Conservation (phyloP, 1,139 yeast species). For the Kodamaea fungicola region DNA sequence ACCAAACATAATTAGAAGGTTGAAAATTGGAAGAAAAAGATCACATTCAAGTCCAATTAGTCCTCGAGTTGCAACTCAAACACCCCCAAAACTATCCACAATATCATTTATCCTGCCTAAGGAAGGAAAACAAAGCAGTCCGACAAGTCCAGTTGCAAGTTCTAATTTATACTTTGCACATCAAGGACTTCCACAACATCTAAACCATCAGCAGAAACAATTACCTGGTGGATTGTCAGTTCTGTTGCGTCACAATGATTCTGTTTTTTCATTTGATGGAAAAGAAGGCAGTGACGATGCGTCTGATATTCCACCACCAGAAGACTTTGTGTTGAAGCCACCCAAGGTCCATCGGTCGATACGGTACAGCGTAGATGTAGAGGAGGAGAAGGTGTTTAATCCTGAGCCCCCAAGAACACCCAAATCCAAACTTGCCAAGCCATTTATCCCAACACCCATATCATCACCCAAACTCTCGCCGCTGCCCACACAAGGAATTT, state of each 20-base stretch:
- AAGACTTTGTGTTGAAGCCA: conserved; percentile 16
- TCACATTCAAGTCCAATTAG: conserved; percentile 16
- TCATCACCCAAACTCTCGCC: conserved; percentile 1
- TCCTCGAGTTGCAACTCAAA: not conserved
- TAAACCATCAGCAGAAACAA: conserved; percentile 14
- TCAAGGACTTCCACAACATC: conserved; percentile 56
- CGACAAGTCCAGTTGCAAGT: conserved; percentile 30
- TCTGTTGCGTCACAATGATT: conserved; percentile 42
- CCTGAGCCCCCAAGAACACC: conserved; percentile 1
- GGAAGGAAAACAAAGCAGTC: not conserved
- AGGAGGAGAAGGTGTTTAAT: not conserved
- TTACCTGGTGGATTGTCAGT: conserved; percentile 26
- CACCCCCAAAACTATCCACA: not conserved
- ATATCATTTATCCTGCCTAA: not conserved
- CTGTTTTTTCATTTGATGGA: conserved; percentile 29
- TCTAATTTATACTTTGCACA: conserved; percentile 50
- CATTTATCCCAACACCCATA: conserved; percentile 3
- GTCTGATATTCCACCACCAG: conserved; percentile 2
- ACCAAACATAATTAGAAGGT: conserved; percentile 8
- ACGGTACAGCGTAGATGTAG: conserved; percentile 12
- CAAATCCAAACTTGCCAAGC: not conserved
- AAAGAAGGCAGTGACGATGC: conserved; percentile 1
- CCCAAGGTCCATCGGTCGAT: conserved; percentile 18
- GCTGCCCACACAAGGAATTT: no score
- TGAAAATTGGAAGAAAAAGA: conserved; percentile 21